Base-by-base conservation (phyloP, 78 protist genomes). In the Mantamonas sphyraenae region DNA sequence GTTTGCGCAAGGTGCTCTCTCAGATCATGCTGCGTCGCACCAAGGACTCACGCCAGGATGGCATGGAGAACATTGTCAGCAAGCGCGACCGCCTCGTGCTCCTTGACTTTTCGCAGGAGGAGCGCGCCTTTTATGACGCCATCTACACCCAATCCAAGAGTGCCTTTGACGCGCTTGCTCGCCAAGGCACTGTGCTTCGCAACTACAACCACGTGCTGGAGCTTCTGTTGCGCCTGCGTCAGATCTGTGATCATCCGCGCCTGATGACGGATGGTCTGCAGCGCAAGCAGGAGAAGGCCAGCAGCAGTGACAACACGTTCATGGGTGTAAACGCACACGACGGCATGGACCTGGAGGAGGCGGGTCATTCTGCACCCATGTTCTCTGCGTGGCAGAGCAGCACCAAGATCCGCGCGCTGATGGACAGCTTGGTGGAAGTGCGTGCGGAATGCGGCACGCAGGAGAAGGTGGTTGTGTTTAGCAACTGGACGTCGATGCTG, bases 131-230 rank as follows among this genome's bases (percentile, higher is more conserved):
- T 24, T 72, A 72, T 33, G 30, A 1, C 30, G 67, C 67, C 28
- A 59, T 72, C 4, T 43, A n/a, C 42, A 12, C 67, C 22, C 58
- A 19, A 12, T 38, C 64, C 10, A 40, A 38, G 51, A 22, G 8
- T 38, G 26, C 39, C 40, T 68, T 68, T 64, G 74, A 68, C 47
- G 50, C 40, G 22, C 35, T 50, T 50, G 51, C n/a, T n/a, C n/a
- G n/a, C n/a, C n/a, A 12, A 47, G 88, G 83, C 22, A 66, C 68
- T 31, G 33, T 78, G 12, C 42, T 77, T 51, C 53, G 73, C 31
- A 83, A 83, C 57, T 84, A 85, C 82, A 88, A 86, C 33, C 90
- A 85, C 79, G 73, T 89, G 24, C 62, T 89, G 33, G 87, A 84
- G 68, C 42, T 89, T 53, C 82, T 89, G n/a, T 43, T 85, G 55